Evolutionary conservation across 441 rosid species (phyloP), one percentile per base, ranked within the genome.

Genomic region (Omphalea diandra): DNA sequence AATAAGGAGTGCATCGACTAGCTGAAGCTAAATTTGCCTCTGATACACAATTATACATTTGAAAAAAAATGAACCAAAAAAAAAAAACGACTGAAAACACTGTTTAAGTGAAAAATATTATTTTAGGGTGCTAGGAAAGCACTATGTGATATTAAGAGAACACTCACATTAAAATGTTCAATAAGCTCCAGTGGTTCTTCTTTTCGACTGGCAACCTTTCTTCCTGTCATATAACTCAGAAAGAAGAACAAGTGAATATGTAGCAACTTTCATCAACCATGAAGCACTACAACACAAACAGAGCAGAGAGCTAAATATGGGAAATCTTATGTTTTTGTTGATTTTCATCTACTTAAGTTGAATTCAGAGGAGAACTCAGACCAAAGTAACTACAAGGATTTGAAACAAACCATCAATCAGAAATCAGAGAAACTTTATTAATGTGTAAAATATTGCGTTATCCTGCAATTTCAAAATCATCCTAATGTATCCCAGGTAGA

Each of bases 161-260:
- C 53, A 70, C 97, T 86, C 85, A 90, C 99, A 77, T 90, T 95
- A 75, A 84, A 93, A 84, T 95, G 97, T 73, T 89, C 99, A 53
- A 83, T 76, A 41, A 95, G 85, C 75, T 95, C 97, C 9, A 79
- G 86, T 47, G 90, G 90, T 77, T 93, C 97, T 61, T 90, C 96
- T 74, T 71, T 93, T 70, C 88, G 80, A 74, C 76, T 76, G 31
- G 90, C 84, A 71, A 95, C 80, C 76, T 74, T 89, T 77, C 74
- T 88, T 47, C 99, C 96, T 92, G 85, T 68, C 59, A 63, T 68
- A 76, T 46, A 77, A 20, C 33, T 65, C 76, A 35, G 11, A 60
- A 29, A 44, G 71, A 74, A 66, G 65, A 74, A 55, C 10, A 66
- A 53, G 52, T 54, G 53, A 72, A 54, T 52, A 69, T n/a, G n/a